phyloP scores from a whole-genome alignment of 371 early-diverging fungal species.

The Fennellomyces sp. region DNA sequence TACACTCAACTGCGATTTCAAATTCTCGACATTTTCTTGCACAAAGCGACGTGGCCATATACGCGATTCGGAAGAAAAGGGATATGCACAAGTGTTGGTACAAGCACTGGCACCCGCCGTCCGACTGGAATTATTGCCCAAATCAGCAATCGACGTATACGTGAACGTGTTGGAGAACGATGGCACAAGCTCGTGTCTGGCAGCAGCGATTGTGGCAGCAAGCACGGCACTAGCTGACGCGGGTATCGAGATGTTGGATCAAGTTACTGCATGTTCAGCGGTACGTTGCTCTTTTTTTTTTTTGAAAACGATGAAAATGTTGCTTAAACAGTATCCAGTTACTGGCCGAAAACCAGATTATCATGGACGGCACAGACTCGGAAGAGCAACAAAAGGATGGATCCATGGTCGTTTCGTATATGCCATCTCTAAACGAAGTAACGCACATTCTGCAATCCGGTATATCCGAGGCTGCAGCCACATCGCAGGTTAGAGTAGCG shows the following conservation, averaged over 20 bases:
- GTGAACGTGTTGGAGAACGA: slow-evolving; percentile 88
- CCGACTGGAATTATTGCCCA: slow-evolving; percentile 83
- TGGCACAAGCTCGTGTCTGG: slow-evolving; percentile 77
- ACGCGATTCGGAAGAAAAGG: slow-evolving; percentile 79
- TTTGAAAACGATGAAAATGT: background rate
- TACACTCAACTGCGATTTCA: slow-evolving; percentile 82
- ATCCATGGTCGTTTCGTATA: slow-evolving; percentile 77
- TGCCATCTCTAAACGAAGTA: slow-evolving; percentile 88
- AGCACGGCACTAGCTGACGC: slow-evolving; percentile 91
- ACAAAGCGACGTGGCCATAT: slow-evolving; percentile 64
- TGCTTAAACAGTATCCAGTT: slow-evolving; percentile 16
- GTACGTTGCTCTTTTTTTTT: slow-evolving; percentile 30
- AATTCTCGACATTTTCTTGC: slow-evolving; percentile 89
- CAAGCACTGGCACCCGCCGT: slow-evolving; percentile 90
- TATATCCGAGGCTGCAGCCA: slow-evolving; percentile 53
- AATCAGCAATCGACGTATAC: slow-evolving; percentile 86
- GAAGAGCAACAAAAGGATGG: slow-evolving; percentile 77
- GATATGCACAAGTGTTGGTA: slow-evolving; percentile 73
- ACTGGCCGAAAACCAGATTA: slow-evolving; percentile 43
- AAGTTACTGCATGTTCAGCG: slow-evolving; percentile 84
- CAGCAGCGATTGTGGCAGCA: slow-evolving; percentile 87
- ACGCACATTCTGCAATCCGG: slow-evolving; percentile 90
- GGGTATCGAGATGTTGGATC: slow-evolving; percentile 93
- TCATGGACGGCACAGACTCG: slow-evolving; percentile 71
- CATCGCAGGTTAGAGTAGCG: slow-evolving; percentile 52